Evolutionary conservation across 805 yeast genomes (phyloP).

Genomic region (Lachancea waltii): DNA sequence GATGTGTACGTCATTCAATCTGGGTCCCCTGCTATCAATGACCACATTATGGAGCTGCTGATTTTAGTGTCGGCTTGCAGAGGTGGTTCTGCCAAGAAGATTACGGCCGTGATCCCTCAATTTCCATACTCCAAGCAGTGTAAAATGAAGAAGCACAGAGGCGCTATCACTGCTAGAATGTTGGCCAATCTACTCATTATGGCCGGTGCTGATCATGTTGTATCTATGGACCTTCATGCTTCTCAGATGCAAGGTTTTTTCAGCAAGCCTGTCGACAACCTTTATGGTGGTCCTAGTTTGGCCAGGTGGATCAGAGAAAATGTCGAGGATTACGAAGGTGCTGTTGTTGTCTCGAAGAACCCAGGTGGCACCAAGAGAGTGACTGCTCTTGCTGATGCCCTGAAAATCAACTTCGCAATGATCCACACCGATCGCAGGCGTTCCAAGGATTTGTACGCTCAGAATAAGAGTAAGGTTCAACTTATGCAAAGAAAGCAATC

Average conservation of each 20-base stretch:
- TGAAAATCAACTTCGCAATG: slow-evolving; percentile 96
- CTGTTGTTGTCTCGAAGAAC: slow-evolving; percentile 96
- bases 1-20: slow-evolving; percentile 92
- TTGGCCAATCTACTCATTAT: slow-evolving; percentile 87
- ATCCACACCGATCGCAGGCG: slow-evolving; percentile 97
- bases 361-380: slow-evolving; percentile 99
- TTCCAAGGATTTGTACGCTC: slow-evolving; percentile 53
- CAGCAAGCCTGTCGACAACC: slow-evolving; percentile 92
- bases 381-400: slow-evolving; percentile 93
- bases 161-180: slow-evolving; percentile 98
- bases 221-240: slow-evolving; percentile 93
- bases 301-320: slow-evolving; percentile 94
- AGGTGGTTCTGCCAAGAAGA: slow-evolving; percentile 97
- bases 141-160: slow-evolving; percentile 98
- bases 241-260: slow-evolving; percentile 99
- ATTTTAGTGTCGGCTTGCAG: slow-evolving; percentile 92
- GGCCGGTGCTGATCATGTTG: slow-evolving; percentile 99
- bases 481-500: slow-evolving; percentile 42
- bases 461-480: slow-evolving; percentile 33
- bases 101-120: slow-evolving; percentile 93
- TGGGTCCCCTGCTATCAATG: slow-evolving; percentile 82
- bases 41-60: slow-evolving; percentile 92
- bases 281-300: slow-evolving; percentile 92
- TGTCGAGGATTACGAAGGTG: slow-evolving; percentile 74
- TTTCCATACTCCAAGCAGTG: slow-evolving; percentile 96